These are phyloP conservation scores for Radiomyces spectabilis DNA, from an alignment of 192 early-diverging fungal genomes.

Conservation along the genomic window DNA sequence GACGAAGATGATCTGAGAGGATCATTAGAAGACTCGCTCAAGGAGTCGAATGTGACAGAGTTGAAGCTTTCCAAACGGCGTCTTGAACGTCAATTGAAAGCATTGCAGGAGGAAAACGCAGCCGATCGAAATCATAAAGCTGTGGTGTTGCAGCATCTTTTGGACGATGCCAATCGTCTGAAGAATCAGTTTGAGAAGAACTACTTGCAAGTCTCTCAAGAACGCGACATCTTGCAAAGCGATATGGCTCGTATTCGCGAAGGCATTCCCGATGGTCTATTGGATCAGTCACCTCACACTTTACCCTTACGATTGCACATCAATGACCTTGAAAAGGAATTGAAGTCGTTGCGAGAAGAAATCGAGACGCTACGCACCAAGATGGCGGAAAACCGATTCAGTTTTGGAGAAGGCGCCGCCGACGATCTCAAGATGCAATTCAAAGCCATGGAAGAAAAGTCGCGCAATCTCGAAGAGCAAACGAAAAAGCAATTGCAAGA, in stretches of 20 bases:
- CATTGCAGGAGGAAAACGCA: conserved; percentile 21
- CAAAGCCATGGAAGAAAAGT: conserved; percentile 31
- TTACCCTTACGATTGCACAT: conserved; percentile 19
- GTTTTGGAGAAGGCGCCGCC: conserved; percentile 8
- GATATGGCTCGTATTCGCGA: conserved; percentile 27
- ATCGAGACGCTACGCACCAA: conserved; percentile 9
- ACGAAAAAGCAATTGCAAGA: conserved; percentile 34
- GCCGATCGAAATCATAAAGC: conserved; percentile 17
- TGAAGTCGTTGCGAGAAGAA: conserved; percentile 21
- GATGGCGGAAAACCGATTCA: conserved; percentile 2
- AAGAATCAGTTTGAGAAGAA: conserved; percentile 30
- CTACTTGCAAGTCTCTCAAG: conserved; percentile 20
- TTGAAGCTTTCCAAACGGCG: conserved; percentile 20
- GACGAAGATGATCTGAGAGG: conserved; percentile 6
- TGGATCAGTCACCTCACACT: conserved; percentile 18
- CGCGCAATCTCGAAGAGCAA: conserved; percentile 27
- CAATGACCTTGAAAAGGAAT: conserved; percentile 29
- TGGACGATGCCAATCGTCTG: conserved; percentile 35
- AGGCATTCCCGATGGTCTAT: conserved; percentile 24
- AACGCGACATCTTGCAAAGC: conserved; percentile 29
- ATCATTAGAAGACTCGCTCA: conserved; percentile 23
- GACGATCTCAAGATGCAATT: conserved; percentile 36
- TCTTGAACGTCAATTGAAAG: conserved; percentile 21
- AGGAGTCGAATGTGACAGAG: conserved; percentile 24
- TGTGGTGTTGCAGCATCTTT: conserved; percentile 24